Evolutionary conservation across 75 land plant genomes (phyloP).

Genomic region (Chamaecyparis obtusa): DNA sequence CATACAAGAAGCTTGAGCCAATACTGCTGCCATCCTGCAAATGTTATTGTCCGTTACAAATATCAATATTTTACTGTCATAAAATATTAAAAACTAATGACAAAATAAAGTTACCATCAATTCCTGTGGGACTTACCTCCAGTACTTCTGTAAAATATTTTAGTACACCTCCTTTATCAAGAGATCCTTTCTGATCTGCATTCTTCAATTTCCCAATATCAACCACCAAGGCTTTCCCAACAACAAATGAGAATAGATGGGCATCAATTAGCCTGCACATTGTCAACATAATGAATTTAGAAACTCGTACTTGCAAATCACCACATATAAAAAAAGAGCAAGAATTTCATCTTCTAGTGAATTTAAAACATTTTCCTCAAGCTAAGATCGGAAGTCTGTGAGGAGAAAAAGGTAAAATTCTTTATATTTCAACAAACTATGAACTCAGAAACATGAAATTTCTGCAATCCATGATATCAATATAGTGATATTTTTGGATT

Average conservation of each 20-base stretch:
- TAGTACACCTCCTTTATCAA: slow-evolving; percentile 55
- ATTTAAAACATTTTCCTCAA: background rate
- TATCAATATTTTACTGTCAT: slow-evolving; percentile 4
- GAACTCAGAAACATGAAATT: too few species aligned
- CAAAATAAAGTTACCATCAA: background rate
- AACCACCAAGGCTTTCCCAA: slow-evolving; percentile 92
- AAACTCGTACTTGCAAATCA: background rate
- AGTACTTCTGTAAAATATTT: slow-evolving; percentile 57
- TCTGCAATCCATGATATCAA: too few species aligned
- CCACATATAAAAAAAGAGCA: slow-evolving; percentile 2
- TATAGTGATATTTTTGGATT: too few species aligned
- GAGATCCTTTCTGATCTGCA: slow-evolving; percentile 44
- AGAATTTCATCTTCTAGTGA: background rate
- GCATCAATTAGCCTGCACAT: slow-evolving; percentile 86
- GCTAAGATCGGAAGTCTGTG: background rate
- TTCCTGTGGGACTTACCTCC: slow-evolving; percentile 41
- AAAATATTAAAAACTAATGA: background rate
- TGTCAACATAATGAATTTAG: background rate
- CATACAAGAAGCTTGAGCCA: slow-evolving; percentile 82
- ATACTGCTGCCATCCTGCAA: slow-evolving; percentile 65
- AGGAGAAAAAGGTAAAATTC: background rate
- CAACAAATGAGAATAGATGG: slow-evolving; percentile 92
- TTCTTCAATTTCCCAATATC: slow-evolving; percentile 87
- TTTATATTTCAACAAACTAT: background rate
- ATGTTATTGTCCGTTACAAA: background rate